phyloP scores from a whole-genome alignment of 768 basidiomycete species.

The Russula compacta region DNA sequence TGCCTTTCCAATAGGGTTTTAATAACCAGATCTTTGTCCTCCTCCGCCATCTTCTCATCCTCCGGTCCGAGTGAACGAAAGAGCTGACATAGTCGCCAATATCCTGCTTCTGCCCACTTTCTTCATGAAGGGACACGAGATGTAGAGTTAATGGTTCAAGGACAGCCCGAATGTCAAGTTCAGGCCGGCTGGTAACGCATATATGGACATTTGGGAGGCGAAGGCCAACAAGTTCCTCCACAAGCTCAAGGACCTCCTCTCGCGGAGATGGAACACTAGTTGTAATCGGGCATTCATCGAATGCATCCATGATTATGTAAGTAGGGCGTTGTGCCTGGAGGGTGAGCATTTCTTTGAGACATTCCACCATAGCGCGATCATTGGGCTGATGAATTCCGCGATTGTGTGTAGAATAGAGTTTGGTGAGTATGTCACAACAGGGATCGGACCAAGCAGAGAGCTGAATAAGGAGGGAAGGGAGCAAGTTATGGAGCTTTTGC shows the following conservation, averaged over 20 bases:
- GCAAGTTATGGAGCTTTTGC: neutral
- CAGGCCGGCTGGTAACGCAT: conserved; percentile 1
- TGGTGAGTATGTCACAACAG: neutral
- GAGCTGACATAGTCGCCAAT: neutral
- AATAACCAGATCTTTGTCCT: neutral
- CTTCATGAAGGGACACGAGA: neutral
- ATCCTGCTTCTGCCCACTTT: neutral
- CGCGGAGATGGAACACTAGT: neutral
- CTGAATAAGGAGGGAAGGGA: neutral
- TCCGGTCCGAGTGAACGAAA: neutral
- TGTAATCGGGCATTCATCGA: neutral
- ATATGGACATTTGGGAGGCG: neutral
- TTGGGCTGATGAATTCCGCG: neutral
- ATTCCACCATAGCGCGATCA: neutral
- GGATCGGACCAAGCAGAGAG: neutral
- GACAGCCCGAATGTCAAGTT: neutral
- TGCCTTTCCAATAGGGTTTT: neutral
- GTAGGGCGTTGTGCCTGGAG: neutral
- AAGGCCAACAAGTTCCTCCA: neutral
- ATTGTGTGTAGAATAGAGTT: neutral
- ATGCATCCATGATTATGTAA: neutral
- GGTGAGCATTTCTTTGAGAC: neutral
- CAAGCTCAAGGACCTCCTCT: neutral
- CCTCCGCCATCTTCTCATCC: neutral
- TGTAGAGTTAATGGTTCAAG: neutral